Conservation (phyloP, 176 grass and related monocot species). For the Eragrostis curvula region DNA sequence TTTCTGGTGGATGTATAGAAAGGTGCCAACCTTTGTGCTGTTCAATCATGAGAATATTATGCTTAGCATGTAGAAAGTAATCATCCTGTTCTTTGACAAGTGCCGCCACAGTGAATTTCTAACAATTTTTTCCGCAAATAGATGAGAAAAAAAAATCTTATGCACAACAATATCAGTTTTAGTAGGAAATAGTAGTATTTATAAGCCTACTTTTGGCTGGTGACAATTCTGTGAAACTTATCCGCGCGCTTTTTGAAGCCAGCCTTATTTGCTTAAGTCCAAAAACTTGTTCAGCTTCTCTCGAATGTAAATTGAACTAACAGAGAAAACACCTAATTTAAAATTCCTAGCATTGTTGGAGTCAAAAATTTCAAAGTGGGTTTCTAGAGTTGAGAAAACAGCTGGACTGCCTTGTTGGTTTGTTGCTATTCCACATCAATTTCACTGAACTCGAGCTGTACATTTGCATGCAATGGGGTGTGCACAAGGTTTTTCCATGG, state of each 20-base stretch:
- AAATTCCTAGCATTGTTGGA: not conserved
- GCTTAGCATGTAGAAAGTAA: not conserved
- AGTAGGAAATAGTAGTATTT: too few relatives aligned
- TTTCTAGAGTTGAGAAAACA: not conserved
- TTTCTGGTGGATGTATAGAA: not conserved
- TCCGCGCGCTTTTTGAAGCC: not conserved
- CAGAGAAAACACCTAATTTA: not conserved
- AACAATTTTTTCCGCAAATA: not conserved
- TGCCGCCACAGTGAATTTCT: not conserved
- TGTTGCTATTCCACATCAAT: not conserved
- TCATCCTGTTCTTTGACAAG: not conserved
- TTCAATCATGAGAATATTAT: not conserved
- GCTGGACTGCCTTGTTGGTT: not conserved
- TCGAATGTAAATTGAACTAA: too few relatives aligned
- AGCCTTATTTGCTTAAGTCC: not conserved
- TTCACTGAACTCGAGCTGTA: not conserved
- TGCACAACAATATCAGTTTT: too few relatives aligned
- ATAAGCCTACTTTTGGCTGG: too few relatives aligned
- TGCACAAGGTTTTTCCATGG: conserved; percentile 3
- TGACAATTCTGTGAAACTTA: not conserved
- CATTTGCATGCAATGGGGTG: not conserved
- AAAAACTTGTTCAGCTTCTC: not conserved
- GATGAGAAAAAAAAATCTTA: not conserved
- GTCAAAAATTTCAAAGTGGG: not conserved
- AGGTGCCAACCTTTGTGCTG: not conserved